These are phyloP conservation scores for Lenzites betulinus DNA, from an alignment of 768 basidiomycete genomes.

Conservation along the genomic window DNA sequence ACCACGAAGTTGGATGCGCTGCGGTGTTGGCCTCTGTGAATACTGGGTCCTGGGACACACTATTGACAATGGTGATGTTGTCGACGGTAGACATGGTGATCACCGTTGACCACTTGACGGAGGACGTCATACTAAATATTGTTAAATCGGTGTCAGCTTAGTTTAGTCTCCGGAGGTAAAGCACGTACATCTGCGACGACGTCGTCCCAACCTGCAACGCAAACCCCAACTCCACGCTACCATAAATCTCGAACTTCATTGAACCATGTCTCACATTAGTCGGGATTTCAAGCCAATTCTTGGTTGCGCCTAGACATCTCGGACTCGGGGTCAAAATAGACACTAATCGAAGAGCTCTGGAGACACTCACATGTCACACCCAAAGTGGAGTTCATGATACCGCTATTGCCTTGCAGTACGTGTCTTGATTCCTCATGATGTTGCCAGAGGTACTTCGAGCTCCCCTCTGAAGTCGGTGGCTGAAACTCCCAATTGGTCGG, in stretches of 20 bases:
- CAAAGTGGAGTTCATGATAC: slow-evolving; percentile 20
- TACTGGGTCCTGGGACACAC: slow-evolving; percentile 15
- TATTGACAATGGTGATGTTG: slow-evolving; percentile 27
- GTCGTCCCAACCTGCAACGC: slow-evolving; percentile 15
- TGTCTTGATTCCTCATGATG: slow-evolving; percentile 30
- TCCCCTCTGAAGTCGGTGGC: slow-evolving; percentile 14
- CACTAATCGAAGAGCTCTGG: too few species aligned
- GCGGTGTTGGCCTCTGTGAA: slow-evolving; percentile 14
- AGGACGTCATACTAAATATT: slow-evolving; percentile 29
- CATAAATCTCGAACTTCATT: slow-evolving; percentile 30
- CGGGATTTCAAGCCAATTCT: slow-evolving; percentile 32
- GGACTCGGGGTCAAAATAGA: not conserved
- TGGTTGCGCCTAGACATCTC: slow-evolving; percentile 28
- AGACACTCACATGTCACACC: slow-evolving; percentile 22
- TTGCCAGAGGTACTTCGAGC: slow-evolving; percentile 30
- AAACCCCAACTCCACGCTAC: slow-evolving; percentile 27
- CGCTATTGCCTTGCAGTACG: slow-evolving; percentile 23
- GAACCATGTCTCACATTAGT: slow-evolving; percentile 25
- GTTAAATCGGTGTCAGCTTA: too few species aligned
- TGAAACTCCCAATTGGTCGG: slow-evolving; percentile 23
- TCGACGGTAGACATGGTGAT: slow-evolving; percentile 22
- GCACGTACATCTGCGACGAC: slow-evolving; percentile 1
- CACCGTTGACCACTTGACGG: slow-evolving; percentile 27
- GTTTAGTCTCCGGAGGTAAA: not conserved
- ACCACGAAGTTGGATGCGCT: slow-evolving; percentile 5